Conservation (phyloP, 306 rosid genomes). For the Gillenia trifoliata region DNA sequence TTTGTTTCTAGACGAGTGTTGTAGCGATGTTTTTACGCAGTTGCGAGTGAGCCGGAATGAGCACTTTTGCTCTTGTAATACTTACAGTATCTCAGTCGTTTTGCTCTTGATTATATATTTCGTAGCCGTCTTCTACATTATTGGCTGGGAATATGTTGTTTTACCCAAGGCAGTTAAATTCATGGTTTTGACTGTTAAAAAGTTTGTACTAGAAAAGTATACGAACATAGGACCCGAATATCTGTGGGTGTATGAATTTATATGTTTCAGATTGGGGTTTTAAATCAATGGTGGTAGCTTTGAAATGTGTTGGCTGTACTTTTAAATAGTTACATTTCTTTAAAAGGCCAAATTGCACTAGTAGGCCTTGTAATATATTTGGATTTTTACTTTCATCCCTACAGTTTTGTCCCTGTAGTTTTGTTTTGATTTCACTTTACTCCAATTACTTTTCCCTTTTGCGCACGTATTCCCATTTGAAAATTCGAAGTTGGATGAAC, state of each 20-base stretch:
- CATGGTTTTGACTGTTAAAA: no score
- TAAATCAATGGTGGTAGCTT: no score
- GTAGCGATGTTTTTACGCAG: slow-evolving; percentile 10
- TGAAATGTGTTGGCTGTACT: neutral
- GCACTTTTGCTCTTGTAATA: slow-evolving; percentile 5
- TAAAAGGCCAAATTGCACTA: neutral
- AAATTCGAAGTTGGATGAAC: no score
- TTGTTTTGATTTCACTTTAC: no score
- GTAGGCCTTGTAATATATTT: neutral
- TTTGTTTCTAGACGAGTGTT: slow-evolving; percentile 33
- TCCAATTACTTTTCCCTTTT: neutral
- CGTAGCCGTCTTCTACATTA: slow-evolving; percentile 8
- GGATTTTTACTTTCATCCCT: neutral
- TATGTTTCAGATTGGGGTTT: no score
- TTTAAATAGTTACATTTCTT: neutral
- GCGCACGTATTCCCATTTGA: no score
- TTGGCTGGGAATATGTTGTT: no score
- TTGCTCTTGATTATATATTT: slow-evolving; percentile 1
- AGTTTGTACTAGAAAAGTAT: no score
- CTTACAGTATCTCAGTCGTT: neutral
- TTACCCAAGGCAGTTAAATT: no score
- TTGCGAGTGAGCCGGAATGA: slow-evolving; percentile 17
- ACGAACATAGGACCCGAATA: no score
- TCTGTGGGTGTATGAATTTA: no score
- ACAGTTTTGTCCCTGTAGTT: neutral